phyloP scores from a whole-genome alignment of 768 basidiomycete genomes.

The Ephemerocybe angulata region DNA sequence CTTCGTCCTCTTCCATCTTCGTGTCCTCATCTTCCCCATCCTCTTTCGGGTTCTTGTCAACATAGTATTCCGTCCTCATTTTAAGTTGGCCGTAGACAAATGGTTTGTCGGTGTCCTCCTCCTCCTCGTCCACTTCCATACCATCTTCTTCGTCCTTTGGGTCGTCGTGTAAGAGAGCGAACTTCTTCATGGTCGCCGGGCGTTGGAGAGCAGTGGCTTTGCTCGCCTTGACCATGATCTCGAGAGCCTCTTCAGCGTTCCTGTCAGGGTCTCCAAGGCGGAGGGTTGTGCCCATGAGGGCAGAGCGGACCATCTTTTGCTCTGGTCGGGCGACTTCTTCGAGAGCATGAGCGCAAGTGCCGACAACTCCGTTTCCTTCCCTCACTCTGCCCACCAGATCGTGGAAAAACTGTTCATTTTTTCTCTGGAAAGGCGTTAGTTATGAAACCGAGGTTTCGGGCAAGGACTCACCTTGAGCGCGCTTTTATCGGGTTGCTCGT shows the following conservation, averaged over 20 bases:
- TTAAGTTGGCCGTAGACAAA: slow-evolving; percentile 40
- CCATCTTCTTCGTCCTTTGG: slow-evolving; percentile 20
- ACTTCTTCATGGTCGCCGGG: slow-evolving; percentile 80
- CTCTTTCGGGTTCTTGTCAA: slow-evolving; percentile 41
- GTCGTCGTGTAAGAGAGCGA: slow-evolving; percentile 38
- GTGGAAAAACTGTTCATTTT: slow-evolving; percentile 73
- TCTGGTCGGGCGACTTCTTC: slow-evolving; percentile 59
- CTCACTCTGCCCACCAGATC: slow-evolving; percentile 39
- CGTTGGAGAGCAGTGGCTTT: slow-evolving; percentile 74
- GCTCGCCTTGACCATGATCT: slow-evolving; percentile 67
- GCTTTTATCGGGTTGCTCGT: slow-evolving; percentile 65
- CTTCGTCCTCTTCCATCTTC: slow-evolving; percentile 32
- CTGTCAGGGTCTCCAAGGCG: slow-evolving; percentile 74
- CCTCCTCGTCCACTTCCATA: slow-evolving; percentile 34
- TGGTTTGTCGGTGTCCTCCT: slow-evolving; percentile 28
- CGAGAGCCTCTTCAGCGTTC: slow-evolving; percentile 66
- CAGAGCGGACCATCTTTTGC: slow-evolving; percentile 64
- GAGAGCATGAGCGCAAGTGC: slow-evolving; percentile 65
- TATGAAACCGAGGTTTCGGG: neutral
- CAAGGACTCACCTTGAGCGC: slow-evolving; percentile 59
- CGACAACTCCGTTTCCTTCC: slow-evolving; percentile 44
- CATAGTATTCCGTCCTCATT: slow-evolving; percentile 54
- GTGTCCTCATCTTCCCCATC: slow-evolving; percentile 40
- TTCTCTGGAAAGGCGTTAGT: slow-evolving; percentile 35
- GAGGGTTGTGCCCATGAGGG: slow-evolving; percentile 58